Evolutionary conservation across 1,139 yeast species (phyloP), one percentile per base, ranked within the genome.

Genomic region (Geotrichum histeridarum): DNA sequence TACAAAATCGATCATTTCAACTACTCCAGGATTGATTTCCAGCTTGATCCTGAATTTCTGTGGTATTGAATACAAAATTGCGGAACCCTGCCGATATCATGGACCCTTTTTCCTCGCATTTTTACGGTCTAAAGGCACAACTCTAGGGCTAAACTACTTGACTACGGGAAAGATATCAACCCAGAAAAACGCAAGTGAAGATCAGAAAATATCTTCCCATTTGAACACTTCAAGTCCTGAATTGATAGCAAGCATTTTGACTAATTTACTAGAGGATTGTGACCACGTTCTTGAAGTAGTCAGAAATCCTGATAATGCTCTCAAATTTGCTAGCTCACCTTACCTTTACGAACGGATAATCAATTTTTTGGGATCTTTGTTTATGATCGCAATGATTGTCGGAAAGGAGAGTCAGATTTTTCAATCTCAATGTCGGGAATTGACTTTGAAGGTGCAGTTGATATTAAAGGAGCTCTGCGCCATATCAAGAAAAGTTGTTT

Each of bases 351-450:
- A 46, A 45, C 48, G 39, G 17, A 15, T 46, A 8, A 31, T 53
- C 12, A 45, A 45, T 14, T 49, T 43, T 14, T 17, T 32, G 4
- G 48, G 42, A 4, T 27, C 55, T 18, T 14, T 53, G 7, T 36
- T 49, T 1, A n/a, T 53, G 9, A 33, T 38, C 3, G 37, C 48
- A 18, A 45, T 33, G 32, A 41, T 44, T 30, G 22, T 49, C 11
- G 55, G 49, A 22, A 43, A 45, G 30, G 18, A 32, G 2, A 15
- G 32, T 37, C 32, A 48, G 6, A 17, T 36, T 12, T 48, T 42
- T 15, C 51, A 49, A 11, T 49, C 55, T 8, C 48, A 49, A 32
- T 53, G 55, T 39, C 32, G 55, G 15, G 52, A 22, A 8, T 32
- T 53, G 8, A 30, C 50, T 17, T 35, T 53, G 35, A 53, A 41